Conservation (phyloP, 768 basidiomycete species). For the Amanita pallidorosea region DNA sequence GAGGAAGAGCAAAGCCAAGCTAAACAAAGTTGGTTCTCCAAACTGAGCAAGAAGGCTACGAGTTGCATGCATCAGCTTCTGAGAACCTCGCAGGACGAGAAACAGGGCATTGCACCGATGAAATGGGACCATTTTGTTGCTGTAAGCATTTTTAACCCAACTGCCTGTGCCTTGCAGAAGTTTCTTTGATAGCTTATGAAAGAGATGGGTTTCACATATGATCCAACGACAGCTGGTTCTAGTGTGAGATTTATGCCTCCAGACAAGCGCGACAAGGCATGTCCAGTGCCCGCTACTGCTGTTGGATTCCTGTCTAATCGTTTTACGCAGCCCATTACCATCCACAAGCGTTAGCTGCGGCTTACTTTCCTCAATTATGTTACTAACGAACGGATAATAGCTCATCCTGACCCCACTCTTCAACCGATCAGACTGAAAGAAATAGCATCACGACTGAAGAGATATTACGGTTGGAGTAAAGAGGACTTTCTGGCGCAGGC, state of each 20-base stretch:
- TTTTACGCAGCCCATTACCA: constrained; percentile 46
- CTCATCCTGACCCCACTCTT: constrained; percentile 67
- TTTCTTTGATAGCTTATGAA: constrained; percentile 47
- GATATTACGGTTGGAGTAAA: constrained; percentile 57
- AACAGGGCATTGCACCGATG: constrained; percentile 45
- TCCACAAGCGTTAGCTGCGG: constrained; percentile 57
- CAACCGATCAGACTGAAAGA: constrained; percentile 36
- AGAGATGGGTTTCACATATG: constrained; percentile 68
- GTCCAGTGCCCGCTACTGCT: constrained; percentile 9
- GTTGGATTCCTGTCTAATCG: neutral
- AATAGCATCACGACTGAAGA: constrained; percentile 47
- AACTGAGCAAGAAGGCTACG: constrained; percentile 47
- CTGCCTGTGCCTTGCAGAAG: neutral
- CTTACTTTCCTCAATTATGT: constrained; percentile 1
- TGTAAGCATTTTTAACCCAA: constrained; percentile 23
- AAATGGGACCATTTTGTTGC: constrained; percentile 75
- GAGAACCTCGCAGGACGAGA: constrained; percentile 42
- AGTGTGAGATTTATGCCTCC: constrained; percentile 79
- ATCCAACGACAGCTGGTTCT: constrained; percentile 70
- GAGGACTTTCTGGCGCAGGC: constrained; percentile 22
- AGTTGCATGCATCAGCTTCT: constrained; percentile 57
- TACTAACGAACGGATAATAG: constrained; percentile 21
- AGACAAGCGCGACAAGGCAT: constrained; percentile 28
- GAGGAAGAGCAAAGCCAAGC: constrained; percentile 30
- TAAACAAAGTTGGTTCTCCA: constrained; percentile 45